phyloP scores from a whole-genome alignment of 139 green algal species.

The Eudorina sp. region DNA sequence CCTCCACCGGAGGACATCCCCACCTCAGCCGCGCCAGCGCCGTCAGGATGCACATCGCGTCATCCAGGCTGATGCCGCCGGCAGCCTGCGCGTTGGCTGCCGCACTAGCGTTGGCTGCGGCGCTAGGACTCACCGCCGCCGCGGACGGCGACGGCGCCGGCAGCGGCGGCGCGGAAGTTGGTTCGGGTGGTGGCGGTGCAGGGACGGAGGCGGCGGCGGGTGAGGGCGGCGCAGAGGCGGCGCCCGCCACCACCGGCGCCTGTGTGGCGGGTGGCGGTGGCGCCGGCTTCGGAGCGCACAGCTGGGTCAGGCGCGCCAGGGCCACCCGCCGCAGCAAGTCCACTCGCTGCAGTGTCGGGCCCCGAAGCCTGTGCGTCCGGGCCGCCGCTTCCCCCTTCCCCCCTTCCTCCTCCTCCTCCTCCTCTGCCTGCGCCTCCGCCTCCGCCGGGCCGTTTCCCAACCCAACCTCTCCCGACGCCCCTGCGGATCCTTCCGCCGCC shows the following conservation, averaged over 20 bases:
- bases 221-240: background rate
- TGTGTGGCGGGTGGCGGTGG: background rate
- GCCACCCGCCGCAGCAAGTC: conserved; percentile 10
- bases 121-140: too few relatives aligned
- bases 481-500: background rate
- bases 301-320: conserved; percentile 10
- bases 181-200: too few relatives aligned
- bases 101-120: too few relatives aligned
- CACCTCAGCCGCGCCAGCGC: conserved; percentile 19
- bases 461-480: background rate
- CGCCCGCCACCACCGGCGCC: background rate
- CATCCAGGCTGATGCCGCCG: background rate
- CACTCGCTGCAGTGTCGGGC: background rate
- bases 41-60: background rate
- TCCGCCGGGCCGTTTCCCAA: background rate
- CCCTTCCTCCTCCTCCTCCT: background rate
- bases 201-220: background rate
- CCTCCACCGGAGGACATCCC: background rate
- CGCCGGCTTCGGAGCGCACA: background rate
- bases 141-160: background rate
- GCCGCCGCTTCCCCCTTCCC: background rate
- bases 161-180: too few relatives aligned
- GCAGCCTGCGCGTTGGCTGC: background rate
- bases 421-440: background rate
- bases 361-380: background rate